phyloP scores from a whole-genome alignment of 208 protist genomes.

The Lotmaria passim region DNA sequence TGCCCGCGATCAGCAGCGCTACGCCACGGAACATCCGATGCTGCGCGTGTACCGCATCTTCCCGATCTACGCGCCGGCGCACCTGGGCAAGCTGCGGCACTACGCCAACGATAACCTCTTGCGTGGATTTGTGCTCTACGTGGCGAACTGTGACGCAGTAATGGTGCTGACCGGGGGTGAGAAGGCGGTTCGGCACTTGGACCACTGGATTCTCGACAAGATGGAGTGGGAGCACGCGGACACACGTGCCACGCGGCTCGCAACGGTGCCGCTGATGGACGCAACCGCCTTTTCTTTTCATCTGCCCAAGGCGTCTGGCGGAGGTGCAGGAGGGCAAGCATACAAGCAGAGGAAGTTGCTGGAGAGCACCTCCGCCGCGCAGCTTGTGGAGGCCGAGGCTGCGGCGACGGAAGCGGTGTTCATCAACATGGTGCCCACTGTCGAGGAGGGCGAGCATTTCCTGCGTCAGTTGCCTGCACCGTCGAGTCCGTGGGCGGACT shows the following conservation, averaged over 20 bases:
- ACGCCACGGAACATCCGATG: constrained; percentile 61
- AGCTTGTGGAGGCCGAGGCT: not conserved
- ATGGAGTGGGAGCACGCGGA: constrained; percentile 73
- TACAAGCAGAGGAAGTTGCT: constrained; percentile 23
- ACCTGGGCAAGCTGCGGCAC: constrained; percentile 74
- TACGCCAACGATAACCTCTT: constrained; percentile 83
- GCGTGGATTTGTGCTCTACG: constrained; percentile 78
- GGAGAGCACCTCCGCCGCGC: constrained; percentile 8
- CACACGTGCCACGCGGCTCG: constrained; percentile 60
- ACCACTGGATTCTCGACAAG: constrained; percentile 82
- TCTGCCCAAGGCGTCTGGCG: constrained; percentile 20
- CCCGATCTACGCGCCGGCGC: constrained; percentile 56
- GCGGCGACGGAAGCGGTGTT: constrained; percentile 52
- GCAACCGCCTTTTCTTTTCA: constrained; percentile 69
- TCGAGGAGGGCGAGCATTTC: constrained; percentile 72
- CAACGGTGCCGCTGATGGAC: constrained; percentile 61
- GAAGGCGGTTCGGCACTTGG: constrained; percentile 74
- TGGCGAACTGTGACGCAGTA: constrained; percentile 62
- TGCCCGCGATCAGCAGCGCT: constrained; percentile 48
- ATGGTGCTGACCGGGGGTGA: constrained; percentile 74
- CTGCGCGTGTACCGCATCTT: constrained; percentile 79
- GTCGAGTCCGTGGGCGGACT: constrained; percentile 53
- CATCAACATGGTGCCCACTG: constrained; percentile 66
- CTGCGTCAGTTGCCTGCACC: constrained; percentile 60
- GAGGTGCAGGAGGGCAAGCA: not conserved